Conservation (phyloP, 257 asterid species). For the Scutellaria baicalensis region DNA sequence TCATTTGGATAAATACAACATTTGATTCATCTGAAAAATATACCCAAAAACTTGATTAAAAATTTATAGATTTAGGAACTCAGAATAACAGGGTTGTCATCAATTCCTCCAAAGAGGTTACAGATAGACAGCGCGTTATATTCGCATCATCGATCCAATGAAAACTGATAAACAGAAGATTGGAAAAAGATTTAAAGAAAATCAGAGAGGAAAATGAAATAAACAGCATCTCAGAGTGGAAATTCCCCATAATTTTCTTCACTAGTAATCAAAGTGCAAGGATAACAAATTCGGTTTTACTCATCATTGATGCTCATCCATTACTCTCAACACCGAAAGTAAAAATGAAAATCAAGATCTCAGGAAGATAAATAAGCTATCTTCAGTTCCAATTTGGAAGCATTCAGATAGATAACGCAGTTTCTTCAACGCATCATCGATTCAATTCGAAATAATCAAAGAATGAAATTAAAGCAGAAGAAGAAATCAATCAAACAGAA, state of each 20-base stretch:
- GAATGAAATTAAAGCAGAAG: not conserved
- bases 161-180: not conserved
- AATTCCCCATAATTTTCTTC: conserved; percentile 69
- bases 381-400: conserved; percentile 39
- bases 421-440: conserved; percentile 33
- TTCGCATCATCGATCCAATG: conserved; percentile 6
- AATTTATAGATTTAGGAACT: not conserved
- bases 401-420: conserved; percentile 77
- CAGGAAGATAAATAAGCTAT: conserved; percentile 26
- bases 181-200: not conserved
- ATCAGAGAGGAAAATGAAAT: not conserved
- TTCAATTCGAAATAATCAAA: not conserved
- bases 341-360: conserved; percentile 17
- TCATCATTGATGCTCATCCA: conserved; percentile 50
- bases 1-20: no score
- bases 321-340: not conserved
- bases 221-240: conserved; percentile 47
- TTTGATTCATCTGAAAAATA: no score
- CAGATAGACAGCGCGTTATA: conserved; percentile 18
- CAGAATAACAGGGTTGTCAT: conserved; percentile 1
- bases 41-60: not conserved
- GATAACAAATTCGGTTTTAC: conserved; percentile 37
- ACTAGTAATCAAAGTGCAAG: conserved; percentile 77
- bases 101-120: not conserved
- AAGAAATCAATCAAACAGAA: not conserved